Evolutionary conservation across 208 protist species (phyloP), one percentile per base, ranked within the genome.

Genomic region (Naegleria lovaniensis): DNA sequence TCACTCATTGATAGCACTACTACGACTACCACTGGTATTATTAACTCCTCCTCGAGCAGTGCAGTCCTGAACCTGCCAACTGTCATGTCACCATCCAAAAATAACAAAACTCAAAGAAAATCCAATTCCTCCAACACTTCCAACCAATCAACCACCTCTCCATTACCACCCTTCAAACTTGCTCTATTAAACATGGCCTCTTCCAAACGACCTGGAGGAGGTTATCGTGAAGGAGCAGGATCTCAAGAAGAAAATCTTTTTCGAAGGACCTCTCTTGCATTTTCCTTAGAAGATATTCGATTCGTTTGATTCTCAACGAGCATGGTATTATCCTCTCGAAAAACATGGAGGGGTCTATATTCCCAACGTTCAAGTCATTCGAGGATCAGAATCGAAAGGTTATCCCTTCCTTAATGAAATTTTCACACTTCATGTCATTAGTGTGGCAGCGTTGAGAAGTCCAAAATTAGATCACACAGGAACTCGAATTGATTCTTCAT

Each of bases 201-300:
- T 43, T 9, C 79, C 0, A 89, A 83, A 43, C 43, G 19, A 51
- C 90, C 90, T 55, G 90, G 90, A 15, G 58, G 55, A 48, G 90
- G 90, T 5, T 90, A 87, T 22, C 19, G 43, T 9, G 43, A 48
- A 48, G 83, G 83, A 86, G 33, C n/a, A 33, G 90, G 90, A 15
- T 88, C 90, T 11, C 90, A 92, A 92, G 90, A 92, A 33, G 90
- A 92, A 58, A 92, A 92, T 75, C 25, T 92, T 6, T 79, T 90
- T 39, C 11, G 90, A 48, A 87, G 90, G 55, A 92, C 51, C 6
- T 87, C 90, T 55, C 36, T 92, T 16, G 29, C 38, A 0, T 40
- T 40, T 16, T 75, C 33, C 22, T 39, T 92, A 0, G 39, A 86
- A 29, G 83, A 86, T 51, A 33, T 38, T 40, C n/a, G 83, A 86